These are phyloP conservation scores for Solanum ahanhuiri DNA, from an alignment of 257 asterid species.

Conservation along the genomic window DNA sequence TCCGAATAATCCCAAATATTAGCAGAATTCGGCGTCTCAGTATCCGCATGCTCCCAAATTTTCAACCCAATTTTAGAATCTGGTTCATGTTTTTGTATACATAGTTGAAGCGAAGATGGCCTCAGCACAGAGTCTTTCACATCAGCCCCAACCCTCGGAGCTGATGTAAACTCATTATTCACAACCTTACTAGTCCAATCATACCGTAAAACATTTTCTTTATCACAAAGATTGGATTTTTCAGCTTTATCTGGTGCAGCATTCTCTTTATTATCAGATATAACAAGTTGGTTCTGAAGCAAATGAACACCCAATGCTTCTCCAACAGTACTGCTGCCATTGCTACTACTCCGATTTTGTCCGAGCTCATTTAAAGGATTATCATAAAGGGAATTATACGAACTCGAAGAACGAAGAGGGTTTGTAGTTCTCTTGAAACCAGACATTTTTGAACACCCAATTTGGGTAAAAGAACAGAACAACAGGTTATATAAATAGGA, in stretches of 20 bases:
- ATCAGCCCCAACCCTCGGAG: not conserved
- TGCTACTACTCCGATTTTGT: constrained; percentile 33
- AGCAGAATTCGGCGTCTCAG: constrained; percentile 34
- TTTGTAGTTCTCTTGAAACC: constrained; percentile 36
- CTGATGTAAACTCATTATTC: not conserved
- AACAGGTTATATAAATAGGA: not conserved
- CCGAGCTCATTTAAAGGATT: constrained; percentile 53
- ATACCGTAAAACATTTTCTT: constrained; percentile 17
- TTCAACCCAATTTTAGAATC: constrained; percentile 39
- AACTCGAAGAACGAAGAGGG: constrained; percentile 37
- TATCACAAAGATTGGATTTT: constrained; percentile 5
- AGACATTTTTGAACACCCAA: constrained; percentile 19
- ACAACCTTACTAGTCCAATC: constrained; percentile 5
- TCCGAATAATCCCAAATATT: constrained; percentile 82
- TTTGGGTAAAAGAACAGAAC: not conserved
- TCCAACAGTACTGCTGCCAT: not conserved
- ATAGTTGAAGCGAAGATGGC: constrained; percentile 60
- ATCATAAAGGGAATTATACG: constrained; percentile 43
- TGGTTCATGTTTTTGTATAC: constrained; percentile 54
- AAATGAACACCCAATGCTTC: constrained; percentile 18
- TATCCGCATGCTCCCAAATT: constrained; percentile 29
- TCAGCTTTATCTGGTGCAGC: constrained; percentile 5
- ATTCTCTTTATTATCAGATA: constrained; percentile 36
- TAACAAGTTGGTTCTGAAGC: constrained; percentile 9
- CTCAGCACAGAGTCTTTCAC: constrained; percentile 32